Evolutionary conservation across 2,329 filamentous ascomycete species (phyloP), one percentile per base, ranked within the genome.

Genomic region (Fusarium oxysporum): DNA sequence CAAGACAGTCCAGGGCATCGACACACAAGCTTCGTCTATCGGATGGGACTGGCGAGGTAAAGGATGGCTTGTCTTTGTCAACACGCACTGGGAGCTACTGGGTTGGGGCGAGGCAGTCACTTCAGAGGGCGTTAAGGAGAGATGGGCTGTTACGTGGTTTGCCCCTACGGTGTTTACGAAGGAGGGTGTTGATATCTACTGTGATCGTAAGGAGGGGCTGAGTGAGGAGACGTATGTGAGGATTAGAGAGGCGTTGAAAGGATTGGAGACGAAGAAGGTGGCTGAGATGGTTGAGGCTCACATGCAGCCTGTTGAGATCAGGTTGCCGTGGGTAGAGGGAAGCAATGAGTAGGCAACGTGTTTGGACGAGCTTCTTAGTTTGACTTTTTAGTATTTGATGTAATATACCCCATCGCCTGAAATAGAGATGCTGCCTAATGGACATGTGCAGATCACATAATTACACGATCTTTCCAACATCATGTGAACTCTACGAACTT

Each of bases 91-190:
- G 94, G 93, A 97, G 85, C 83, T 96, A 4, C 81, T 97, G 23
- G 93, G 92, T 6, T 95, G 90, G 86, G 93, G 93, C 9, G 88
- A 92, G 78, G 79, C 81, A 28, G 76, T 78, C 38, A 74, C 82
- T 28, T 79, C 82, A 19, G 84, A 80, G 37, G 82, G 82, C 2
- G 79, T 77, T 13, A 80, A 76, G 53, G 88, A 90, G 81, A 86
- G 87, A 75, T 97, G 93, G 93, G 90, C 89, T 3, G 93, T 97
- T 19, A 97, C 93, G 8, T 96, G 92, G 86, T 97, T 97, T 81
- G 91, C 92, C 71, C 91, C 93, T 78, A 97, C 93, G 30, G 75
- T 95, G 48, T 97, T 97, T 76, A 96, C 94, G 11, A 92, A 92
- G 71, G 93, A 94, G 63, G 94, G 94, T 0, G 78, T 97, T 35